These are phyloP conservation scores for Tillandsia fasciculata DNA, from an alignment of 176 grass and related monocot genomes.

Conservation along the genomic window DNA sequence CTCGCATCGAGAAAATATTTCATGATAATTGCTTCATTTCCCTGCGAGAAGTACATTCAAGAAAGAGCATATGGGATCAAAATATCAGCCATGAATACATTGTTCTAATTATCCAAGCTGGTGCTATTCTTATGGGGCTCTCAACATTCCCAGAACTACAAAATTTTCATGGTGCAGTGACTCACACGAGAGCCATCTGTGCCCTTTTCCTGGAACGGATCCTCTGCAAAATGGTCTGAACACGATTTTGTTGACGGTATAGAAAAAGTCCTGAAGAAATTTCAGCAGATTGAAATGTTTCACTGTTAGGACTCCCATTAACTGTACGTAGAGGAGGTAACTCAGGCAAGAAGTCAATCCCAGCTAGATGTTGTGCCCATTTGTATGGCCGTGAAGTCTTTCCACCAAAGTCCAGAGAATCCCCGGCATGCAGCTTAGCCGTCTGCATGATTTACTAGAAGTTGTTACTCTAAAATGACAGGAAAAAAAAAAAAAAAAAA, in stretches of 20 bases:
- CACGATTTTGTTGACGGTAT: constrained; percentile 73
- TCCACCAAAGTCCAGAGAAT: constrained; percentile 55
- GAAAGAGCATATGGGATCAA: constrained; percentile 29
- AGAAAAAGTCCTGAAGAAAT: constrained; percentile 55
- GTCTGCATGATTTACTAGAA: constrained; percentile 44
- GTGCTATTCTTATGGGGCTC: constrained; percentile 27
- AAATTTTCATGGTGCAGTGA: constrained; percentile 49
- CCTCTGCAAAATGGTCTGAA: constrained; percentile 81
- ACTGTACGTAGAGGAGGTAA: constrained; percentile 26
- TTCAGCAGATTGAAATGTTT: constrained; percentile 39
- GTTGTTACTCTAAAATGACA: neutral
- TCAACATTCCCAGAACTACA: constrained; percentile 27
- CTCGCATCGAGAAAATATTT: constrained; percentile 25
- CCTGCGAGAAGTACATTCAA: constrained; percentile 29
- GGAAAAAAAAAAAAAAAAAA: neutral
- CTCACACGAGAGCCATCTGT: constrained; percentile 97
- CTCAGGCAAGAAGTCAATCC: constrained; percentile 89
- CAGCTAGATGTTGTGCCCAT: constrained; percentile 93
- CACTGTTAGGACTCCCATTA: constrained; percentile 26
- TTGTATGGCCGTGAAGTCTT: constrained; percentile 84
- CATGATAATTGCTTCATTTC: constrained; percentile 24
- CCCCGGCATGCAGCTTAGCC: constrained; percentile 69
- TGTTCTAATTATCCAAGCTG: constrained; percentile 24
- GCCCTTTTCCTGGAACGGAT: constrained; percentile 73
- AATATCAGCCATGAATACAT: constrained; percentile 35